Evolutionary conservation across 495 filamentous ascomycete species (phyloP).

Genomic region (Penicillium roqueforti): DNA sequence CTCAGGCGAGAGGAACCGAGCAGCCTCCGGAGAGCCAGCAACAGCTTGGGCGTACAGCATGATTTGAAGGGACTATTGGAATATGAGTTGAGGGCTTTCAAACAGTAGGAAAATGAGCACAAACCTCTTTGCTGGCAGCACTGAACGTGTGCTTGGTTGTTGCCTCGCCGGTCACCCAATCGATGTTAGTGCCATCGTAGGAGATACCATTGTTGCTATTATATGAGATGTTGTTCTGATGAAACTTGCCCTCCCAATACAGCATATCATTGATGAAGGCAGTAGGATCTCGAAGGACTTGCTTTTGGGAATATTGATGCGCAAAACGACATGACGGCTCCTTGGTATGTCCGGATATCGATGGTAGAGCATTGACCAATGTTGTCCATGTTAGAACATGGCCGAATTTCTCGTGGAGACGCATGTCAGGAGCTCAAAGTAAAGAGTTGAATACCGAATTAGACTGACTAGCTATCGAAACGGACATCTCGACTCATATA

Average conservation of each 20-base stretch:
- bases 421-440: conserved; percentile 1
- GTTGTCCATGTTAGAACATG: not conserved
- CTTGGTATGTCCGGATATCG: not conserved
- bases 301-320: conserved; percentile 18
- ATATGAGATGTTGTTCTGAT: conserved; percentile 32
- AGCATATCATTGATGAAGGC: conserved; percentile 27
- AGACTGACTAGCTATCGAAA: not conserved
- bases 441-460: no score
- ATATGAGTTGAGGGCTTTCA: not conserved
- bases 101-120: not conserved
- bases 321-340: conserved; percentile 30
- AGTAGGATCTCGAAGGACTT: conserved; percentile 22
- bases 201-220: conserved; percentile 34
- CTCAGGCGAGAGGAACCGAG: conserved; percentile 26
- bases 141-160: conserved; percentile 32
- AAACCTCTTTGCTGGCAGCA: conserved; percentile 35
- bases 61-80: conserved; percentile 25
- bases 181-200: conserved; percentile 35
- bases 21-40: conserved; percentile 24
- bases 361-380: conserved; percentile 3
- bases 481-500: not conserved
- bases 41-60: conserved; percentile 36
- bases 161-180: conserved; percentile 28
- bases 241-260: conserved; percentile 36
- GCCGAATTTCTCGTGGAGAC: not conserved